phyloP scores from a whole-genome alignment of 176 grass and related monocot species.

The Aegilops speltoides region DNA sequence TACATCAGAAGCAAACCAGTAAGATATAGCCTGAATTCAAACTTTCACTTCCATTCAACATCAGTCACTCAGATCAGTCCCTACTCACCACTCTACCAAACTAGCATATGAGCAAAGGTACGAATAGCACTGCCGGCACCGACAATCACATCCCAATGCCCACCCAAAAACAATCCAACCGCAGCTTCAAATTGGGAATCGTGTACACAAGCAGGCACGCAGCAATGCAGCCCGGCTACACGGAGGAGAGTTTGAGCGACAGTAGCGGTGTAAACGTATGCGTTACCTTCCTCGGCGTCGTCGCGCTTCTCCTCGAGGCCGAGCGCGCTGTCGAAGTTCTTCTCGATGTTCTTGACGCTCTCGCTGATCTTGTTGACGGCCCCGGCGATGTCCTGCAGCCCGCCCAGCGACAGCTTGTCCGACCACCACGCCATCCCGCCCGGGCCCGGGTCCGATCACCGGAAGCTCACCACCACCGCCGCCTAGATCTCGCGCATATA shows the following conservation, averaged over 20 bases:
- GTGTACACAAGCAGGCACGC: background rate
- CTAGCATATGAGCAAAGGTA: background rate
- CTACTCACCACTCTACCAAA: background rate
- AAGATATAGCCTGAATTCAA: background rate
- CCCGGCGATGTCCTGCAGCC: slow-evolving; percentile 95
- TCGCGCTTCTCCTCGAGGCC: slow-evolving; percentile 89
- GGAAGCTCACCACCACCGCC: background rate
- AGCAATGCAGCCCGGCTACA: background rate
- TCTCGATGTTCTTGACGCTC: slow-evolving; percentile 99
- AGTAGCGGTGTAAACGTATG: background rate
- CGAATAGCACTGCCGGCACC: background rate
- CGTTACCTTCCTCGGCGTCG: slow-evolving; percentile 60
- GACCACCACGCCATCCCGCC: slow-evolving; percentile 91
- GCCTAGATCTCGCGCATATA: slow-evolving; percentile 45
- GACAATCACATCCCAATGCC: background rate
- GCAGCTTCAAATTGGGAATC: background rate
- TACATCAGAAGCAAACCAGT: background rate
- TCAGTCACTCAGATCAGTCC: background rate
- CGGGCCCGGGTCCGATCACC: slow-evolving; percentile 22
- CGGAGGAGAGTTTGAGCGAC: background rate
- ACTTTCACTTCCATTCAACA: background rate
- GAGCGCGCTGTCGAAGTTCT: slow-evolving; percentile 95
- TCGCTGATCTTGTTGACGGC: slow-evolving; percentile 96
- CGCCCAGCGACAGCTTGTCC: slow-evolving; percentile 72
- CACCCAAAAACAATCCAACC: background rate